These are phyloP conservation scores for Venturia effusa DNA, from an alignment of 2,329 filamentous ascomycete genomes.

Conservation along the genomic window DNA sequence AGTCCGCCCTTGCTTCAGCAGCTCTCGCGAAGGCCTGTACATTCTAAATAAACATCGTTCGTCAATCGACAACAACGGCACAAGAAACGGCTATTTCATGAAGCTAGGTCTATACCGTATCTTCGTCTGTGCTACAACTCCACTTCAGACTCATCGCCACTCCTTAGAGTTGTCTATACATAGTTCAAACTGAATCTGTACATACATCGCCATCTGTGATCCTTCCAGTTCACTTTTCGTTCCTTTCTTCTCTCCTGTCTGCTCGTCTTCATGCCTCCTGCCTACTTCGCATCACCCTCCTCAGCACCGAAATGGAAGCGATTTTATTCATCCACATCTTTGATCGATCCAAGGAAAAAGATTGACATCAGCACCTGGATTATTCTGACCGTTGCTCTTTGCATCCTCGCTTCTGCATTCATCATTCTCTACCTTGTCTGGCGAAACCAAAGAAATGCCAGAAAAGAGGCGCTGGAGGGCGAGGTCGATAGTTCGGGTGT, in stretches of 20 bases:
- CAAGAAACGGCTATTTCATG: background rate
- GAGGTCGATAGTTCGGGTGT: background rate
- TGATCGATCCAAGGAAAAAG: background rate
- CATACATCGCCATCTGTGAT: background rate
- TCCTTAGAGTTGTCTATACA: background rate
- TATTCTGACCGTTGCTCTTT: background rate
- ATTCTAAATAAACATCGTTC: background rate
- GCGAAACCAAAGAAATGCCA: constrained; percentile 2
- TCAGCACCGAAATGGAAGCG: background rate
- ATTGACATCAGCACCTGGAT: background rate
- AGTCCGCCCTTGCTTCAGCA: background rate
- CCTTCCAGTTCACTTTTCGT: background rate
- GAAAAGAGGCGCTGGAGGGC: background rate
- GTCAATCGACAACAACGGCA: background rate
- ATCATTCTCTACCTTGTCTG: background rate
- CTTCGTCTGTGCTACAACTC: background rate
- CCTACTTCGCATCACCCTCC: background rate
- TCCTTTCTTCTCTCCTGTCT: background rate
- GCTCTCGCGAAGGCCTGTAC: background rate
- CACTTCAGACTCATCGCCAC: background rate
- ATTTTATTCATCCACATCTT: background rate
- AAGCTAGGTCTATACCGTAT: background rate
- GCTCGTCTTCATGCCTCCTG: background rate
- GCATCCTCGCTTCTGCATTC: background rate
- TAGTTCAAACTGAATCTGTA: background rate